Evolutionary conservation across 2,329 filamentous ascomycete species (phyloP).

Genomic region (Didymella lethalis): DNA sequence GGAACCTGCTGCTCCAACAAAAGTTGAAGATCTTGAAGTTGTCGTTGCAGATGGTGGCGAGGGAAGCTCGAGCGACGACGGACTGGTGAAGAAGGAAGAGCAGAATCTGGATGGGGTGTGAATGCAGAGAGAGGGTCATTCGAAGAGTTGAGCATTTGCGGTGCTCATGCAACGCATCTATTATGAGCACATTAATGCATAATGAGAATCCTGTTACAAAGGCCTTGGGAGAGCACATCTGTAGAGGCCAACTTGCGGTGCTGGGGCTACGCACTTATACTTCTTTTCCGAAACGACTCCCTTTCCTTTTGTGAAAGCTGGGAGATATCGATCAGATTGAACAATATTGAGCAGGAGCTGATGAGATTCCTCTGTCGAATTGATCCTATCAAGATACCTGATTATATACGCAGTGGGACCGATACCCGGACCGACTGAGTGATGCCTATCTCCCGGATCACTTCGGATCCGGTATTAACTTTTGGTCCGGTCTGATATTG

Average conservation of each 20-base stretch:
- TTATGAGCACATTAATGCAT: constrained; percentile 3
- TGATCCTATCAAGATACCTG: no score
- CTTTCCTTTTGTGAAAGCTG: background rate
- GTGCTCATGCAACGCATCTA: constrained; percentile 1
- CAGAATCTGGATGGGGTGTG: constrained; percentile 8
- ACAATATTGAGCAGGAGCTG: no score
- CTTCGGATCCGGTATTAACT: no score
- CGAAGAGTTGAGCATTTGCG: background rate
- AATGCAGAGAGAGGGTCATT: background rate
- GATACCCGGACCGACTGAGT: no score
- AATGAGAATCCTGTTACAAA: background rate
- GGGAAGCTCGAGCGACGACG: constrained; percentile 4
- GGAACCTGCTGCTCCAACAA: background rate
- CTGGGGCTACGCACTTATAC: no score
- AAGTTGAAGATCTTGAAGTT: background rate
- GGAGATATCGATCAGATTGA: no score
- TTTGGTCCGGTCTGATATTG: no score
- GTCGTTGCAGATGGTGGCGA: background rate
- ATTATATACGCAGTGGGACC: no score
- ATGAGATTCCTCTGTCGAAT: no score
- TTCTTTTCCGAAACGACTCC: background rate
- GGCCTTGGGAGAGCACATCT: no score
- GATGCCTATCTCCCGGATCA: no score
- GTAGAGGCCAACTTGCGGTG: no score
- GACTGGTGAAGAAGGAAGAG: constrained; percentile 12